These are phyloP conservation scores for Paramecium octaurelia DNA, from an alignment of 73 alveolate species.

Conservation along the genomic window DNA sequence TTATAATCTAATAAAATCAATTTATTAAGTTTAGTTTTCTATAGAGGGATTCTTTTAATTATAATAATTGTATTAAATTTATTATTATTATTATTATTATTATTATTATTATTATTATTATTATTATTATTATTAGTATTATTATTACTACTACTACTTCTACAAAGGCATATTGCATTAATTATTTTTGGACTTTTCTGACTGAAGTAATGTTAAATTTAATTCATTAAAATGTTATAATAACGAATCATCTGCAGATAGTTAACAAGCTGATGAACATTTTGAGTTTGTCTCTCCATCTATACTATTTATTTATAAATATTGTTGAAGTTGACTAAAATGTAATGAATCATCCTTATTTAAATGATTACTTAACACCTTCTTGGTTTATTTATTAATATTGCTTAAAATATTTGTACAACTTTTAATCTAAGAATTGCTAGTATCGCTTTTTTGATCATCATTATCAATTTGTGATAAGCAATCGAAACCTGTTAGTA, in stretches of 20 bases:
- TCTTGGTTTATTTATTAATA: background rate
- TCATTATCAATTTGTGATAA: background rate
- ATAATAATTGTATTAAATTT: background rate
- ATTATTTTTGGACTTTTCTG: background rate
- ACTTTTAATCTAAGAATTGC: background rate
- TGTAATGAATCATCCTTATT: conserved; percentile 41
- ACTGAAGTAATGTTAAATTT: background rate
- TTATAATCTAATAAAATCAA: background rate
- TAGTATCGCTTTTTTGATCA: background rate
- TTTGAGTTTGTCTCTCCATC: background rate
- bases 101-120: background rate
- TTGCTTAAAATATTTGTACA: background rate
- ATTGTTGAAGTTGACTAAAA: background rate
- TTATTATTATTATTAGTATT: background rate
- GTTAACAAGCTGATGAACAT: background rate
- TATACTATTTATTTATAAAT: background rate
- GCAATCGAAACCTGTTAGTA: background rate
- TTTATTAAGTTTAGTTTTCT: background rate
- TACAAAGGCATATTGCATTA: conserved; percentile 1
- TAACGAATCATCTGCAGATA: conserved; percentile 45
- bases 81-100: background rate
- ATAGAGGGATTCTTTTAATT: background rate
- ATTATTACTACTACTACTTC: background rate
- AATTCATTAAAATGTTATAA: conserved; percentile 33
- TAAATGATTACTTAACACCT: background rate